Conservation (phyloP, 345 rosid genomes). For the Diplotaxis tenuifolia region DNA sequence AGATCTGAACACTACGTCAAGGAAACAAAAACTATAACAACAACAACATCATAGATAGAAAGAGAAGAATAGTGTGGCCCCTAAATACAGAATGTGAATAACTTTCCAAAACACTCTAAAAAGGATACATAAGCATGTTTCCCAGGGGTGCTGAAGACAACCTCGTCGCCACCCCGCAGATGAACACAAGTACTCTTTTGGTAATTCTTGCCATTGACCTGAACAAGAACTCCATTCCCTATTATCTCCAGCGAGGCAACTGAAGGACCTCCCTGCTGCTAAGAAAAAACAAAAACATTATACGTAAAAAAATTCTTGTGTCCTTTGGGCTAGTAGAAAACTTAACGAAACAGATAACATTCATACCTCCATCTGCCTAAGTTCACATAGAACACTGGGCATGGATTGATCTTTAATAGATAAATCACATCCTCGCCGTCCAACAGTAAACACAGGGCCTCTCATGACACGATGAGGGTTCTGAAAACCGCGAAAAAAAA, state of each 20-base stretch:
- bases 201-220: slow-evolving; percentile 65
- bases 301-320: not conserved
- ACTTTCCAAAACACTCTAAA: not conserved
- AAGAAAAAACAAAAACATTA: not conserved
- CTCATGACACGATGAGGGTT: slow-evolving; percentile 63
- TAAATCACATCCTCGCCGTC: slow-evolving; percentile 70
- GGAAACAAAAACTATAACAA: slow-evolving; percentile 27
- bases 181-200: slow-evolving; percentile 46
- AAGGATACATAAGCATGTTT: slow-evolving; percentile 98
- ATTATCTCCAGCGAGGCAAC: slow-evolving; percentile 63
- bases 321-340: not conserved
- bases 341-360: not conserved
- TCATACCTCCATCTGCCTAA: slow-evolving; percentile 74
- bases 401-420: slow-evolving; percentile 58
- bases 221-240: slow-evolving; percentile 81
- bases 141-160: slow-evolving; percentile 65
- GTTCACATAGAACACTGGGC: slow-evolving; percentile 62
- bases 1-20: slow-evolving; percentile 61
- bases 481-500: slow-evolving; percentile 44
- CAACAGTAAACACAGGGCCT: slow-evolving; percentile 65
- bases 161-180: slow-evolving; percentile 87
- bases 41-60: not conserved
- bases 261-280: slow-evolving; percentile 67
- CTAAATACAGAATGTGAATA: not conserved
- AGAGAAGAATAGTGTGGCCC: not conserved